Evolutionary conservation across 2,329 filamentous ascomycete species (phyloP).

Genomic region (Fusarium goolgardi): DNA sequence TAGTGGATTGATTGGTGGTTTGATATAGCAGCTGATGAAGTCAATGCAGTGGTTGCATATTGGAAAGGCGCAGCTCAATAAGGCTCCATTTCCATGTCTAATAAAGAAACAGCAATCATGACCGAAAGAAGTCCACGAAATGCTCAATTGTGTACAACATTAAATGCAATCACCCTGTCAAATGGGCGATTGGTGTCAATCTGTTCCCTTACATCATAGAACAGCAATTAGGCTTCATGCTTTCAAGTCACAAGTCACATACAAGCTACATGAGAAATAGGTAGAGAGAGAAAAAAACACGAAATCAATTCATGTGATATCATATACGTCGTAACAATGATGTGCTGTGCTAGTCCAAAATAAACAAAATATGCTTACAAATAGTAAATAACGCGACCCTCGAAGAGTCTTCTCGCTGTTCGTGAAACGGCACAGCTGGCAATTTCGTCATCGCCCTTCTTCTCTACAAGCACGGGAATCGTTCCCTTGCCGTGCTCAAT

Average conservation of each 20-base stretch:
- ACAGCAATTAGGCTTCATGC: background rate
- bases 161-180: background rate
- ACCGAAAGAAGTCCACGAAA: background rate
- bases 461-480: slow-evolving; percentile 37
- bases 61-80: background rate
- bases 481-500: slow-evolving; percentile 49
- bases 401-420: slow-evolving; percentile 50
- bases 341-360: background rate
- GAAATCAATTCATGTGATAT: background rate
- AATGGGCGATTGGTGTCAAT: background rate
- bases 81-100: background rate
- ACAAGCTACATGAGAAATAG: background rate
- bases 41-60: background rate
- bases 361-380: background rate
- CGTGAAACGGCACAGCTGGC: slow-evolving; percentile 48
- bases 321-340: background rate
- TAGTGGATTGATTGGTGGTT: background rate
- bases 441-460: slow-evolving; percentile 30
- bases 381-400: slow-evolving; percentile 49
- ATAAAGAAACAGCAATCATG: background rate
- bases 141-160: background rate
- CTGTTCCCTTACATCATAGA: rapidly evolving
- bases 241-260: background rate
- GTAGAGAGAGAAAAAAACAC: no score
- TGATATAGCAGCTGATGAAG: background rate